Evolutionary conservation across 495 filamentous ascomycete genomes (phyloP).

Genomic region (Neurospora discreta): DNA sequence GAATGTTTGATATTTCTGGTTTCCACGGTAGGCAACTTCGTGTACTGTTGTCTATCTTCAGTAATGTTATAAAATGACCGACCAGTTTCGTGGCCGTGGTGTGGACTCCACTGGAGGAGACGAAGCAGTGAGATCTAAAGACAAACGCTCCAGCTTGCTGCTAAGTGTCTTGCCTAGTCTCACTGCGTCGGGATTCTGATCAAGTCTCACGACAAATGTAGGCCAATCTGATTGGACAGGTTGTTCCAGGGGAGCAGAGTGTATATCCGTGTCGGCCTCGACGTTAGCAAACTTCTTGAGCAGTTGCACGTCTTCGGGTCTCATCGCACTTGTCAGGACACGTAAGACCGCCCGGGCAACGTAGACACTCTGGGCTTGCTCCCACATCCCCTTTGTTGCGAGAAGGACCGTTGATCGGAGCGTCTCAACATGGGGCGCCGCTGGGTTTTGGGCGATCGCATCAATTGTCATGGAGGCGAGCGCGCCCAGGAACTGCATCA

Average conservation of each 20-base stretch:
- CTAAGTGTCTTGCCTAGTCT: constrained; percentile 6
- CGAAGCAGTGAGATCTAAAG: constrained; percentile 4
- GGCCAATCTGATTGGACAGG: constrained; percentile 16
- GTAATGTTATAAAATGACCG: neutral
- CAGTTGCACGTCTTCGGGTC: constrained; percentile 12
- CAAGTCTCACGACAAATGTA: constrained; percentile 7
- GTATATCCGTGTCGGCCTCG: constrained; percentile 7
- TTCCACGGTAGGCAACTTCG: neutral
- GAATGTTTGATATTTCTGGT: neutral
- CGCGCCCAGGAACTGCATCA: constrained; percentile 24
- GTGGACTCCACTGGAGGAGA: neutral
- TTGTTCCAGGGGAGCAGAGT: constrained; percentile 13
- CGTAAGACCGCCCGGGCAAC: constrained; percentile 15
- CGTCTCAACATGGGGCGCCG: constrained; percentile 10
- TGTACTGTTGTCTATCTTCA: neutral
- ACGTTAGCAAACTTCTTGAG: constrained; percentile 13
- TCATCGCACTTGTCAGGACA: constrained; percentile 13
- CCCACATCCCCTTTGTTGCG: constrained; percentile 24
- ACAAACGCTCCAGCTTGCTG: constrained; percentile 5
- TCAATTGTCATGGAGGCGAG: constrained; percentile 20
- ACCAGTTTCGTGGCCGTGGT: neutral
- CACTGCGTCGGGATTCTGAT: constrained; percentile 5
- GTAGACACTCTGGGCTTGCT: constrained; percentile 21
- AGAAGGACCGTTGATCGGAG: constrained; percentile 24
- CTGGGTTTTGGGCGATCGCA: constrained; percentile 9